phyloP scores from a whole-genome alignment of 1,139 yeast genomes.

The Zhuliangozyma blackwelliae region DNA sequence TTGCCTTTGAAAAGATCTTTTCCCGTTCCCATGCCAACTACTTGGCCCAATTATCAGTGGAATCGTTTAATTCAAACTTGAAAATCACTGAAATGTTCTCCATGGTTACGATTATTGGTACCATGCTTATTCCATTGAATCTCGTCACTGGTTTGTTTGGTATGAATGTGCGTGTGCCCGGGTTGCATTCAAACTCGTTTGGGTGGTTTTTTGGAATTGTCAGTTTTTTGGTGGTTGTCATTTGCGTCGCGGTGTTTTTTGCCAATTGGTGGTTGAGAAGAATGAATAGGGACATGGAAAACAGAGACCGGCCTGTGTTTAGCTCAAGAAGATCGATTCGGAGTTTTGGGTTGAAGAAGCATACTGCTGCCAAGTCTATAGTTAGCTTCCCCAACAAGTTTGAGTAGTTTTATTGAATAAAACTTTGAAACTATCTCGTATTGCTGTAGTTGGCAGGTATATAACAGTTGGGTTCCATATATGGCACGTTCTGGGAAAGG shows the following conservation, averaged over 20 bases:
- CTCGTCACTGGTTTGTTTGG: slow-evolving; percentile 91
- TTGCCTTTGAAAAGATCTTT: slow-evolving; percentile 88
- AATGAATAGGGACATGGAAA: slow-evolving; percentile 13
- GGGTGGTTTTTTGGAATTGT: slow-evolving; percentile 37
- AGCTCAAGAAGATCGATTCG: slow-evolving; percentile 33
- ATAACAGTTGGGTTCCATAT: too few species aligned
- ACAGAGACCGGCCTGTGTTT: slow-evolving; percentile 8
- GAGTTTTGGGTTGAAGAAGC: slow-evolving; percentile 37
- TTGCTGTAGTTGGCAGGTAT: too few species aligned
- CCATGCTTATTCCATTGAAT: slow-evolving; percentile 85
- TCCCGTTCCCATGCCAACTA: slow-evolving; percentile 90
- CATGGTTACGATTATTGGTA: slow-evolving; percentile 86
- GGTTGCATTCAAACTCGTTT: slow-evolving; percentile 36
- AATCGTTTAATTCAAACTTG: slow-evolving; percentile 79
- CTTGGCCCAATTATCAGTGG: slow-evolving; percentile 90
- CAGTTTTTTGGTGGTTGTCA: slow-evolving; percentile 34
- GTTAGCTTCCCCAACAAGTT: slow-evolving; percentile 37
- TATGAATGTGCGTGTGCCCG: slow-evolving; percentile 92
- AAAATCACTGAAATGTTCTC: slow-evolving; percentile 83
- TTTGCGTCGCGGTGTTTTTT: slow-evolving; percentile 20
- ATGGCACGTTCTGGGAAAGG: too few species aligned
- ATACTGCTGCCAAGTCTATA: slow-evolving; percentile 34
- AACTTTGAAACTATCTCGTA: too few species aligned
- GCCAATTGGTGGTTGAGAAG: slow-evolving; percentile 36
- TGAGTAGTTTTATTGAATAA: slow-evolving; percentile 13